These are phyloP conservation scores for Amesomyces nigricolor DNA, from an alignment of 2,329 filamentous ascomycete species.

Conservation along the genomic window DNA sequence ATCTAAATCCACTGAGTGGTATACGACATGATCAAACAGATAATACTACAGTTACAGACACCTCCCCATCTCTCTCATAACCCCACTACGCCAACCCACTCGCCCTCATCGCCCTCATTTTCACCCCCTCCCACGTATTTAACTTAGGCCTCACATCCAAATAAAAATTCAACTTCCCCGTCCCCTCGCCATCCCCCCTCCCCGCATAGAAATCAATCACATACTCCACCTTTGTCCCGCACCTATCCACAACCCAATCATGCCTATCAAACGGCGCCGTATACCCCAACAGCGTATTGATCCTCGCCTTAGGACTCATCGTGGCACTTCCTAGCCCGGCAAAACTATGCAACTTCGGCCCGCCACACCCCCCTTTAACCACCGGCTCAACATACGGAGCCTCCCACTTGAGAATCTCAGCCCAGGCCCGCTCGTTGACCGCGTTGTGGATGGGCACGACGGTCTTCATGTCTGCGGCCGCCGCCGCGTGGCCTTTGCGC, in stretches of 20 bases:
- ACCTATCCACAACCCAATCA: constrained; percentile 94
- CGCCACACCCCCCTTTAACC: constrained; percentile 46
- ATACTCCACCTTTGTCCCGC: constrained; percentile 80
- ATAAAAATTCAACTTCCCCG: constrained; percentile 53
- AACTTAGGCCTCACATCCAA: constrained; percentile 64
- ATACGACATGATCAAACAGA: constrained; percentile 3
- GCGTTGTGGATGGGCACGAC: constrained; percentile 98
- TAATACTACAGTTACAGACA: constrained; percentile 1
- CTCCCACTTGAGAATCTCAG: constrained; percentile 88
- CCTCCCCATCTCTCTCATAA: background rate
- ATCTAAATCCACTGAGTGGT: background rate
- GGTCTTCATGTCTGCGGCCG: constrained; percentile 73
- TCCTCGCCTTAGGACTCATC: constrained; percentile 75
- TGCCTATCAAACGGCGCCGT: constrained; percentile 89
- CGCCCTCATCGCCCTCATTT: constrained; percentile 54
- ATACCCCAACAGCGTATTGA: constrained; percentile 84
- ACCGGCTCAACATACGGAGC: constrained; percentile 50
- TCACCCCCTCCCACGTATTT: constrained; percentile 61
- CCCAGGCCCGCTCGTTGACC: constrained; percentile 94
- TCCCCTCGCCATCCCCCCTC: constrained; percentile 38
- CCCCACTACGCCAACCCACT: constrained; percentile 42
- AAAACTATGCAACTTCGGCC: constrained; percentile 79
- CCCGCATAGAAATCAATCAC: constrained; percentile 98
- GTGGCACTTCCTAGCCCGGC: constrained; percentile 57
- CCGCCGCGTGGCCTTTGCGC: constrained; percentile 76